A percentile compares a stretch with the other conserved stretches of the same genome.
phyloP scores from a whole-genome alignment of 176 grass and related monocot genomes.

The Eremochloa ophiuroides region DNA sequence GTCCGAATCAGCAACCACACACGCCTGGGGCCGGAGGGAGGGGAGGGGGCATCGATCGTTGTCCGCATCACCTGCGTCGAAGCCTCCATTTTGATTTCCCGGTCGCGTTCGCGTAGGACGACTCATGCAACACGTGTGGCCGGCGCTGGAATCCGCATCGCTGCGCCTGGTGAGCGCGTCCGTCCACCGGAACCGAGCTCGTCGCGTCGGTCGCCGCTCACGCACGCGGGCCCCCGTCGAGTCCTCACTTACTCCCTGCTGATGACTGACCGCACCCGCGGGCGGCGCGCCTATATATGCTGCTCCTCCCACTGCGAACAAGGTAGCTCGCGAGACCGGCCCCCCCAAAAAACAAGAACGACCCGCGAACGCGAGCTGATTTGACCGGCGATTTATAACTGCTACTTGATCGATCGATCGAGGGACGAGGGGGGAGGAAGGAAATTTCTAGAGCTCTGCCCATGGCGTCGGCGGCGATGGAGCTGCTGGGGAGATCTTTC shows the following conservation, averaged over 20 bases:
- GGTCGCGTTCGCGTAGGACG: no score
- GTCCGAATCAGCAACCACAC: conserved; percentile 30
- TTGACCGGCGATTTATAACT: not conserved
- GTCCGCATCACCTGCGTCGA: conserved; percentile 31
- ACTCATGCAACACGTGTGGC: conserved; percentile 48
- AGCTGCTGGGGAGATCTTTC: conserved; percentile 3
- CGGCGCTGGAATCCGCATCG: not conserved
- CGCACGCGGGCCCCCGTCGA: no score
- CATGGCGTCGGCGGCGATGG: conserved; percentile 30
- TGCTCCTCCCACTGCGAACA: not conserved
- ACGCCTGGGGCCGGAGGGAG: not conserved
- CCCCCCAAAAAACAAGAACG: no score
- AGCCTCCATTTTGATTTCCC: not conserved
- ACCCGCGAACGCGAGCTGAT: not conserved
- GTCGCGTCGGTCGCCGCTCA: not conserved
- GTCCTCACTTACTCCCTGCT: not conserved
- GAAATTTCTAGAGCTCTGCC: not conserved
- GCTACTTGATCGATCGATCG: not conserved
- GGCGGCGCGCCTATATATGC: conserved; percentile 26
- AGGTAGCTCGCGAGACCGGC: not conserved
- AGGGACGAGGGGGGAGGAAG: no score
- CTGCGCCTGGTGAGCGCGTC: not conserved
- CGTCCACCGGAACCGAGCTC: not conserved
- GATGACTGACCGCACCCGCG: not conserved
- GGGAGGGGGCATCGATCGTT: conserved; percentile 12